Percentiles rank a stretch among this genome's conserved stretches.
These are phyloP conservation scores for Chlorella vulgaris DNA, from an alignment of 139 green algal species.

Conservation along the genomic window DNA sequence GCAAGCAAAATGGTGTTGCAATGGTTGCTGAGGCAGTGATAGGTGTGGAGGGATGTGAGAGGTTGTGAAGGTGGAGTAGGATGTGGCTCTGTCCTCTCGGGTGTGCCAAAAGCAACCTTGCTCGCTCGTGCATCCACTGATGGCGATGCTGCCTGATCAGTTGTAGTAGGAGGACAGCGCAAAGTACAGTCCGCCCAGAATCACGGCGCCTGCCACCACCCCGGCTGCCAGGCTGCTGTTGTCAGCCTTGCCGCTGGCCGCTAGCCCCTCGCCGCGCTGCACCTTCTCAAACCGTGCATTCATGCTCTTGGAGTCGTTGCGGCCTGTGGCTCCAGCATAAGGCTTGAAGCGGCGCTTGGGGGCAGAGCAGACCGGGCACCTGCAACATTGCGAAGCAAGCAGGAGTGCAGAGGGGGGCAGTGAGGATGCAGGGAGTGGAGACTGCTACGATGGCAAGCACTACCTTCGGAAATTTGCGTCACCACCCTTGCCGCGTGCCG, in stretches of 20 bases:
- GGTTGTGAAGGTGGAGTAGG: no score
- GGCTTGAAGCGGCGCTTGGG: constrained; percentile 49
- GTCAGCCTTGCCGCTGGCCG: not conserved
- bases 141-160: not conserved
- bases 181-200: constrained; percentile 27
- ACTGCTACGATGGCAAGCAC: no score
- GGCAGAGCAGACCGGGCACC: constrained; percentile 42
- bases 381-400: not conserved
- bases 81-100: no score
- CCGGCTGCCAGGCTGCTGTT: not conserved
- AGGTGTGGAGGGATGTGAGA: no score
- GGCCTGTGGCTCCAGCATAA: constrained; percentile 6
- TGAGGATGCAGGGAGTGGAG: no score
- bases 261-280: constrained; percentile 6
- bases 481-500: no score
- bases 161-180: constrained; percentile 25
- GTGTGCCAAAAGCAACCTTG: no score
- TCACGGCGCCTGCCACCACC: constrained; percentile 16
- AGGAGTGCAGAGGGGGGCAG: not conserved
- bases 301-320: constrained; percentile 40
- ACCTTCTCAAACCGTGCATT: constrained; percentile 22
- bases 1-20: no score
- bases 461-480: not conserved
- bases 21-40: no score
- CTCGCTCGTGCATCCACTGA: not conserved